Evolutionary conservation across 257 asterid genomes (phyloP).

Genomic region (Mitragyna speciosa): DNA sequence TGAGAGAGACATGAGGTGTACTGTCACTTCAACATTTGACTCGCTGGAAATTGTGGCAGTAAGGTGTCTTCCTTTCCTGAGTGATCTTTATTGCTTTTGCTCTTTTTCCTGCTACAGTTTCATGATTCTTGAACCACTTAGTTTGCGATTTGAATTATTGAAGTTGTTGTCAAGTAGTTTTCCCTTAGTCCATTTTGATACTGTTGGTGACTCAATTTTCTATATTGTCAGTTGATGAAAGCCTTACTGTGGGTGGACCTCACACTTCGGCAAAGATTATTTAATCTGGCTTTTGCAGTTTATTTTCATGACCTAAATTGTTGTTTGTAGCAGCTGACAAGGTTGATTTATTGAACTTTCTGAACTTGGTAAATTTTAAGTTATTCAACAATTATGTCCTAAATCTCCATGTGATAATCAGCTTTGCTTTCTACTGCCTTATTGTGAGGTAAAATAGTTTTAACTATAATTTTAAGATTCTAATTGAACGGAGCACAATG

Average conservation of each 20-base stretch:
- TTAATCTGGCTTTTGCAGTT: background rate
- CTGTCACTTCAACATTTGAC: slow-evolving; percentile 36
- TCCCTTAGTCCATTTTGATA: background rate
- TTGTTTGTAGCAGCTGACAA: no score
- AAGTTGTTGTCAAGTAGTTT: no score
- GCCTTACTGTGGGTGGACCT: no score
- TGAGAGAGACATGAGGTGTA: slow-evolving; percentile 35
- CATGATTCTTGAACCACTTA: no score
- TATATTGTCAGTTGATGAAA: background rate
- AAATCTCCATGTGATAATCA: no score
- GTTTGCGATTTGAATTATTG: no score
- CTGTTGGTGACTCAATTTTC: background rate
- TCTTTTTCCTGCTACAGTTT: background rate
- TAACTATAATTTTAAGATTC: no score
- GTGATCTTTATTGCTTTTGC: background rate
- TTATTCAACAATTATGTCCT: no score
- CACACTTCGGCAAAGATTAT: no score
- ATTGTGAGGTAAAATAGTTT: no score
- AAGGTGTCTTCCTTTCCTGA: slow-evolving; percentile 48
- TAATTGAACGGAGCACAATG: no score
- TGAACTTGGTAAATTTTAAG: no score
- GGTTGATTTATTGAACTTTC: background rate
- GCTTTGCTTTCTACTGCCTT: background rate
- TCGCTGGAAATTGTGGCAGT: slow-evolving; percentile 63
- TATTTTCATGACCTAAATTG: background rate